These are phyloP conservation scores for Tylopilus vinaceipallidus DNA, from an alignment of 768 basidiomycete genomes.

Conservation along the genomic window DNA sequence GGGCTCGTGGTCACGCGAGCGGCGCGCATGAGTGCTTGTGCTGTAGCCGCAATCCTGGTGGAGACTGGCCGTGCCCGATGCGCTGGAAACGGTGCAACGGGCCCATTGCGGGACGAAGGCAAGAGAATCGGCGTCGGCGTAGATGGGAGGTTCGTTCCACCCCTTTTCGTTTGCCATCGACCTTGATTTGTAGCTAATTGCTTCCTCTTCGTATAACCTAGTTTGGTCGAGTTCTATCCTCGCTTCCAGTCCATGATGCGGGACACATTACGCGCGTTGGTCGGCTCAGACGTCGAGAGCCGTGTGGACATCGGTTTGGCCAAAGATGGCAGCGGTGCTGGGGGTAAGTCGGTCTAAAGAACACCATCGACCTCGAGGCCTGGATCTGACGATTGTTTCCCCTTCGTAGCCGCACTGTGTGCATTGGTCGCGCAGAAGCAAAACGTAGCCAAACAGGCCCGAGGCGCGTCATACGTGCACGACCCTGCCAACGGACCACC, in stretches of 20 bases:
- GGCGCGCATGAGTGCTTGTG: constrained; percentile 79
- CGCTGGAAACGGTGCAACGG: constrained; percentile 32
- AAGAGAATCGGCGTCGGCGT: constrained; percentile 78
- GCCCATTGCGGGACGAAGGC: constrained; percentile 32
- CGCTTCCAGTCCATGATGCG: constrained; percentile 75
- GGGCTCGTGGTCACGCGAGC: constrained; percentile 79
- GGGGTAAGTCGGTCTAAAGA: constrained; percentile 58
- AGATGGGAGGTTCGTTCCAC: constrained; percentile 73
- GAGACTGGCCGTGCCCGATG: constrained; percentile 74
- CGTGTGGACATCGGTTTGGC: constrained; percentile 86
- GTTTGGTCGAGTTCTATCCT: constrained; percentile 91
- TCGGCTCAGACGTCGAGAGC: constrained; percentile 80
- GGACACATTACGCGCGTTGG: constrained; percentile 66
- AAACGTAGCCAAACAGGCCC: constrained; percentile 11
- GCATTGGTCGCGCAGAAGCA: constrained; percentile 50
- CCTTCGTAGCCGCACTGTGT: constrained; percentile 71
- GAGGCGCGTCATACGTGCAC: constrained; percentile 5
- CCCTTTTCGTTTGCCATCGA: not conserved
- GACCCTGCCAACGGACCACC: constrained; percentile 2
- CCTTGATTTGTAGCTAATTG: not conserved
- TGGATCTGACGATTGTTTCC: constrained; percentile 7
- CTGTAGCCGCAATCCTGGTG: constrained; percentile 79
- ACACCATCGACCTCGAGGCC: not conserved
- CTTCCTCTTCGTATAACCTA: constrained; percentile 28
- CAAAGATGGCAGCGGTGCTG: constrained; percentile 96